Conservation (phyloP, 768 basidiomycete genomes). For the Gautieria morchelliformis region DNA sequence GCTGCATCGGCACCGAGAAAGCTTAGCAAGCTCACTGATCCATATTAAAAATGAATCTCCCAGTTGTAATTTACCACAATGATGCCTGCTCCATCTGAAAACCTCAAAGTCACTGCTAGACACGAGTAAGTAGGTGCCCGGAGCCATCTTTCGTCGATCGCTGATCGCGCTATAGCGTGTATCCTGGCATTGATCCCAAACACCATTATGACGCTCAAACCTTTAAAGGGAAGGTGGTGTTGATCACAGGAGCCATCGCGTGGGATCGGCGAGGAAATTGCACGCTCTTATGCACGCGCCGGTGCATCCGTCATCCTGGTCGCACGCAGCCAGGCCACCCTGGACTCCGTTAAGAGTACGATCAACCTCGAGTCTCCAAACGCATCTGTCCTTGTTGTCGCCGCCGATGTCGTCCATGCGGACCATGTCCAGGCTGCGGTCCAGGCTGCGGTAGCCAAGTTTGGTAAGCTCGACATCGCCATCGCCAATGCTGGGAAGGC, state of each 20-base stretch:
- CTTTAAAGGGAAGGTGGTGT: conserved; percentile 19
- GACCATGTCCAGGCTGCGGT: conserved; percentile 17
- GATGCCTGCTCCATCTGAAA: not conserved
- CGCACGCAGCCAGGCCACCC: conserved; percentile 13
- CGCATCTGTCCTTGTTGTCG: conserved; percentile 13
- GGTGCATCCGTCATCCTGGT: conserved; percentile 20
- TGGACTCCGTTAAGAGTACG: conserved; percentile 16
- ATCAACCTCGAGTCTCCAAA: conserved; percentile 7
- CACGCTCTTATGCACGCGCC: conserved; percentile 18
- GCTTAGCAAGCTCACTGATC: too few species aligned
- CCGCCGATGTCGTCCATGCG: conserved; percentile 18
- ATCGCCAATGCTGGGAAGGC: conserved; percentile 19
- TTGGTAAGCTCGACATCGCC: conserved; percentile 21
- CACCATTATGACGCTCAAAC: conserved; percentile 11
- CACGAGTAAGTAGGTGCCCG: too few species aligned
- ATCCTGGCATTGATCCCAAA: conserved; percentile 20
- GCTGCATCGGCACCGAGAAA: too few species aligned
- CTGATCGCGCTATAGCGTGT: conserved; percentile 17
- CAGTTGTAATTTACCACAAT: not conserved
- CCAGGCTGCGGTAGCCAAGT: conserved; percentile 13
- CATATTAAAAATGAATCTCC: too few species aligned
- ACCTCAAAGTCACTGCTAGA: not conserved
- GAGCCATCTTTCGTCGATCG: not conserved
- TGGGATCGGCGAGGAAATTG: conserved; percentile 20
- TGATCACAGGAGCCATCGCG: conserved; percentile 19